Conservation (phyloP, 139 green algal genomes). For the Chlorella vulgaris region DNA sequence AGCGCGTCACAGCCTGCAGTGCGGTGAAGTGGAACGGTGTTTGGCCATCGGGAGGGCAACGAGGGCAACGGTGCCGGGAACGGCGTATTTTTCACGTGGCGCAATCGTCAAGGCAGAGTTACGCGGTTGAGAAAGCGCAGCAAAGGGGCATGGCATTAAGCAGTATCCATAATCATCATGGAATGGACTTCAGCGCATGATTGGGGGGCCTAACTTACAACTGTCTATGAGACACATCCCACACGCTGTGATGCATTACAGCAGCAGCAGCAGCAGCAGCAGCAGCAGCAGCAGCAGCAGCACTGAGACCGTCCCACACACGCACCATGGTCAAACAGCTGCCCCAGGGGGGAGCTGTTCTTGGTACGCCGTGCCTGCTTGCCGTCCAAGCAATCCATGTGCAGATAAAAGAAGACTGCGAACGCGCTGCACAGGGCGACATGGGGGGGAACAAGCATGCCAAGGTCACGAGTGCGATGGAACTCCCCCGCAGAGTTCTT, state of each 20-base stretch:
- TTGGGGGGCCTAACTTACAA: too few relatives aligned
- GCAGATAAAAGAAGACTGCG: slow-evolving; percentile 67
- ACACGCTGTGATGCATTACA: too few relatives aligned
- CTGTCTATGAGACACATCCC: too few relatives aligned
- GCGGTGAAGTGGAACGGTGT: too few relatives aligned
- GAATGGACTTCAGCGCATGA: too few relatives aligned
- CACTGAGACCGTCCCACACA: background rate
- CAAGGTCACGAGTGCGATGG: background rate
- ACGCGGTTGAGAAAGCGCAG: too few relatives aligned
- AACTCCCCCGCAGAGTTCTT: background rate
- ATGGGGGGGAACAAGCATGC: background rate
- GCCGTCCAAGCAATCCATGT: slow-evolving; percentile 94
- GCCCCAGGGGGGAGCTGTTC: slow-evolving; percentile 88
- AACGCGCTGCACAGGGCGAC: slow-evolving; percentile 36
- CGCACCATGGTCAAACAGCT: slow-evolving; percentile 96
- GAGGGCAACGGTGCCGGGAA: too few relatives aligned
- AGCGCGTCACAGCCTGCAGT: slow-evolving; percentile 81
- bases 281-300: background rate
- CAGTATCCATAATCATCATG: too few relatives aligned
- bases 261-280: background rate
- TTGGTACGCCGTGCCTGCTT: slow-evolving; percentile 93
- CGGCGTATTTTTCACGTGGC: too few relatives aligned
- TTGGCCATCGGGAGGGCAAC: too few relatives aligned
- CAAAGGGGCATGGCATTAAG: too few relatives aligned
- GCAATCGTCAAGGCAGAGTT: too few relatives aligned